Percentiles rank a stretch among this genome's conserved stretches.
Evolutionary conservation across 495 filamentous ascomycete species (phyloP).

Genomic region (Penicillium pancosmium): DNA sequence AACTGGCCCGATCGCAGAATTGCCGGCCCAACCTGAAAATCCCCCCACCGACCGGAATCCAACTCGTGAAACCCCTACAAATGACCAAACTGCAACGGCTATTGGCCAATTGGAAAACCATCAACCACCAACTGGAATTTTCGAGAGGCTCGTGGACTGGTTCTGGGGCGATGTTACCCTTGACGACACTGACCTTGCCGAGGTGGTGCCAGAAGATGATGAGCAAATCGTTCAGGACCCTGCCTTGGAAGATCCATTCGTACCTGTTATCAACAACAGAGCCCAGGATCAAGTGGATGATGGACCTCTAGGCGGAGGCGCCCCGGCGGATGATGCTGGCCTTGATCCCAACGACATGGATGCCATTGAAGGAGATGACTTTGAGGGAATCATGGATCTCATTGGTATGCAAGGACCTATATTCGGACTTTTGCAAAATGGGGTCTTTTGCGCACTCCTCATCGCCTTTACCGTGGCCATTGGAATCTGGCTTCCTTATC

Average conservation of each 20-base stretch:
- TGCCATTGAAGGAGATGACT: constrained; percentile 81
- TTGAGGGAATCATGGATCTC: constrained; percentile 96
- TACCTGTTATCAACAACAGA: constrained; percentile 50
- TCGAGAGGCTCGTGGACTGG: constrained; percentile 50
- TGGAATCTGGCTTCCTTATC: constrained; percentile 89
- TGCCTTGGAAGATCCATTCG: constrained; percentile 65
- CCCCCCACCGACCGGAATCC: background rate
- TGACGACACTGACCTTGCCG: constrained; percentile 34
- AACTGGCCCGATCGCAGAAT: constrained; percentile 1
- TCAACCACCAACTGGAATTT: constrained; percentile 19
- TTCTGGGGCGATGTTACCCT: constrained; percentile 63
- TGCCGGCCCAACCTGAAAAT: constrained; percentile 1
- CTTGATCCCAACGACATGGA: constrained; percentile 62
- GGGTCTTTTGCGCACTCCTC: constrained; percentile 87
- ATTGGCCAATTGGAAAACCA: constrained; percentile 4
- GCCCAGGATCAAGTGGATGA: constrained; percentile 19
- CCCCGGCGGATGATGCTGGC: constrained; percentile 46
- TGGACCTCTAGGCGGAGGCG: constrained; percentile 17
- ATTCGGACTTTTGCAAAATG: constrained; percentile 87
- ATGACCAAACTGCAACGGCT: background rate
- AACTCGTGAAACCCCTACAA: background rate
- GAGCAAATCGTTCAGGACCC: constrained; percentile 61
- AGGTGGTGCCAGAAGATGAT: constrained; percentile 46
- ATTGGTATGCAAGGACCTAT: constrained; percentile 96
- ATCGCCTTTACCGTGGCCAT: constrained; percentile 82